Percentiles rank a stretch among this genome's conserved stretches.
Evolutionary conservation across 2,329 filamentous ascomycete genomes (phyloP).

Genomic region (Laburnicola sp.): DNA sequence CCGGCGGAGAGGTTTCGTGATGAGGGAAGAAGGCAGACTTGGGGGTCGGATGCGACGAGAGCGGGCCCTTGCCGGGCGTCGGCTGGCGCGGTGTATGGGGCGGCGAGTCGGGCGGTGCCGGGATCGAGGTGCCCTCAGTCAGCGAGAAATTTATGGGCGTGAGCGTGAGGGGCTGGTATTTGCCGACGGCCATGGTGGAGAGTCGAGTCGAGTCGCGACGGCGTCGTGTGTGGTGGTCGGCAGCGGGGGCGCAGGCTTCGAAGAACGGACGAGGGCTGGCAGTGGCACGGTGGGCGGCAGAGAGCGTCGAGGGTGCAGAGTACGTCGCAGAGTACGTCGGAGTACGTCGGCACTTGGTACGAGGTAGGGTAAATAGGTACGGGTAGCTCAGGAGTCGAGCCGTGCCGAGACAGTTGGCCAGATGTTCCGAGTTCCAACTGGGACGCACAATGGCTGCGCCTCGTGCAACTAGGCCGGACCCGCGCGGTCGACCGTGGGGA

Average conservation of each 20-base stretch:
- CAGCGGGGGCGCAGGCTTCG: conserved; percentile 12
- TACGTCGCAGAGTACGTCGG: conserved; percentile 6
- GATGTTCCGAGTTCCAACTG: conserved; percentile 1
- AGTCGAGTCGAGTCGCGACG: neutral
- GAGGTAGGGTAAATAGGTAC: too few relatives aligned
- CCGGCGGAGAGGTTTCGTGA: conserved; percentile 21
- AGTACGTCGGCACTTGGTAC: too few relatives aligned
- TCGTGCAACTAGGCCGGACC: neutral
- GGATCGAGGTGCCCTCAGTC: conserved; percentile 48
- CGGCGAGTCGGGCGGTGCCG: conserved; percentile 46
- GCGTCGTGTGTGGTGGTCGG: conserved; percentile 11
- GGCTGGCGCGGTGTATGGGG: conserved; percentile 44
- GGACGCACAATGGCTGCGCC: conserved; percentile 1
- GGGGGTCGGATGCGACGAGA: conserved; percentile 48
- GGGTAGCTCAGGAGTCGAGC: conserved; percentile 40
- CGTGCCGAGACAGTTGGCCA: conserved; percentile 8
- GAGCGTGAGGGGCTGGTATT: conserved; percentile 44
- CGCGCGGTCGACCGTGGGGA: conserved; percentile 1
- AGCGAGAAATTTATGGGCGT: conserved; percentile 48
- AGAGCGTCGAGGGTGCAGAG: conserved; percentile 13
- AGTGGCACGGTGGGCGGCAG: conserved; percentile 18
- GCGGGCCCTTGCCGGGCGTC: conserved; percentile 44
- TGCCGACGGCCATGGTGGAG: conserved; percentile 32
- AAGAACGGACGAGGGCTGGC: conserved; percentile 21
- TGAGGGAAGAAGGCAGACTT: conserved; percentile 33